phyloP scores from a whole-genome alignment of 164 flowering plant genomes.

The Stephania yunnanensis region DNA sequence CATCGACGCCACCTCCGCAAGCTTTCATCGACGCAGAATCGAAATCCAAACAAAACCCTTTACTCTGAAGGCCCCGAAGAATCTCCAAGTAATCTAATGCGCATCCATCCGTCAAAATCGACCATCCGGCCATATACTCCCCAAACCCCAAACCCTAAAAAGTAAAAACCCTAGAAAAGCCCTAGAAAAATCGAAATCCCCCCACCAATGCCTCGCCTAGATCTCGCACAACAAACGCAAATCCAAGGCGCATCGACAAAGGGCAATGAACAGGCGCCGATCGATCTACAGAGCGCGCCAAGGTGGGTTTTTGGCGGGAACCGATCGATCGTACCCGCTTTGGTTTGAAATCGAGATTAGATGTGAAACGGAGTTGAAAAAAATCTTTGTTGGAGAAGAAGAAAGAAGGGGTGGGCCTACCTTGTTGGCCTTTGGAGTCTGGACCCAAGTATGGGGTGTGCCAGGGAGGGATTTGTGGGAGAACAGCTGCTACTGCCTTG shows the following conservation, averaged over 20 bases:
- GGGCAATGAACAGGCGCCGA: background rate
- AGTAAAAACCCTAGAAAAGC: background rate
- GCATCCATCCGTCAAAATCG: conserved; percentile 31
- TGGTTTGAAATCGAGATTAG: background rate
- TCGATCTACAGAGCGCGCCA: background rate
- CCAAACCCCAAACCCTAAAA: conserved; percentile 8
- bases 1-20: background rate
- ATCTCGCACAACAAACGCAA: background rate
- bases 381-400: background rate
- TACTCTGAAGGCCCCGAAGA: conserved; percentile 16
- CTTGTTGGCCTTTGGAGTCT: background rate
- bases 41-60: conserved; percentile 18
- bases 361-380: no score
- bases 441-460: background rate
- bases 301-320: conserved; percentile 14
- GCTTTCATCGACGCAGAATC: conserved; percentile 10
- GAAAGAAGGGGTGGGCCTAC: background rate
- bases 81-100: conserved; percentile 22
- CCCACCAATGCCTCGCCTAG: background rate
- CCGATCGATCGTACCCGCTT: background rate
- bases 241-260: background rate
- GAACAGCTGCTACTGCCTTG: background rate
- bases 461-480: background rate
- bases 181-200: background rate
- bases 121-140: conserved; percentile 45